A percentile compares a stretch with the other conserved stretches of the same genome.
These are phyloP conservation scores for Penicillium paneum DNA, from an alignment of 2,329 filamentous ascomycete genomes.

Conservation along the genomic window DNA sequence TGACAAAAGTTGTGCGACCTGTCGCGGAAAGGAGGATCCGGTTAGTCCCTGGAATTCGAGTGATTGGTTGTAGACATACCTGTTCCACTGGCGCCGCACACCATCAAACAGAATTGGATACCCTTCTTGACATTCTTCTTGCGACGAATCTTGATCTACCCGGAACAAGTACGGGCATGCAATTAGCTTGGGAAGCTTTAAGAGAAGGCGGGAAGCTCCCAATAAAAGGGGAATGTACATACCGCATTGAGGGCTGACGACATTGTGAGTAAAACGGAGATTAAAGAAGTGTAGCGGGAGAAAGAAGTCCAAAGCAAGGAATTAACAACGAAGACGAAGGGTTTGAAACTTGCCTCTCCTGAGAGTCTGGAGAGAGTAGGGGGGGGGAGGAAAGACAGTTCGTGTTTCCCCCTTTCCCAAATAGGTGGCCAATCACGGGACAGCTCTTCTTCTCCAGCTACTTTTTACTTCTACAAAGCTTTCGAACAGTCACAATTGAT, in stretches of 20 bases:
- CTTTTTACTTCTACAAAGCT: slow-evolving; percentile 2
- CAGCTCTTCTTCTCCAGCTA: slow-evolving; percentile 19
- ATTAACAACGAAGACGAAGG: slow-evolving; percentile 20
- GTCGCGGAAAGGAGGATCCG: slow-evolving; percentile 7
- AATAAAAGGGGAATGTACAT: slow-evolving; percentile 37
- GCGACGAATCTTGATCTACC: slow-evolving; percentile 88
- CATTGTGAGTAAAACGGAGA: slow-evolving; percentile 42
- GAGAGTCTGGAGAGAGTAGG: slow-evolving; percentile 23
- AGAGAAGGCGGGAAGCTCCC: slow-evolving; percentile 16
- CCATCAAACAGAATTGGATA: slow-evolving; percentile 99
- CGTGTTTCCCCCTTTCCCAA: slow-evolving; percentile 32
- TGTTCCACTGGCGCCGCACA: slow-evolving; percentile 97
- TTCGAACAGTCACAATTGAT: slow-evolving; percentile 9
- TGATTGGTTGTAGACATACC: slow-evolving; percentile 53
- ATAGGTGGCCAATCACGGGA: slow-evolving; percentile 26
- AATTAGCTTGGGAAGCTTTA: slow-evolving; percentile 20
- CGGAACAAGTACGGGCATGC: slow-evolving; percentile 21
- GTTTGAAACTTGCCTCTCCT: slow-evolving; percentile 28
- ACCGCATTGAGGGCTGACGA: slow-evolving; percentile 55
- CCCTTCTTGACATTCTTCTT: slow-evolving; percentile 99
- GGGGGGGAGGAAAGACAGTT: slow-evolving; percentile 26
- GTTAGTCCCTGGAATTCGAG: not conserved
- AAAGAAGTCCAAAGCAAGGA: slow-evolving; percentile 20
- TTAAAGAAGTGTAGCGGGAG: slow-evolving; percentile 18
- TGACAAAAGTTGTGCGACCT: slow-evolving; percentile 99